These are phyloP conservation scores for Botrytis squamosa DNA, from an alignment of 2,329 filamentous ascomycete genomes.

Conservation along the genomic window DNA sequence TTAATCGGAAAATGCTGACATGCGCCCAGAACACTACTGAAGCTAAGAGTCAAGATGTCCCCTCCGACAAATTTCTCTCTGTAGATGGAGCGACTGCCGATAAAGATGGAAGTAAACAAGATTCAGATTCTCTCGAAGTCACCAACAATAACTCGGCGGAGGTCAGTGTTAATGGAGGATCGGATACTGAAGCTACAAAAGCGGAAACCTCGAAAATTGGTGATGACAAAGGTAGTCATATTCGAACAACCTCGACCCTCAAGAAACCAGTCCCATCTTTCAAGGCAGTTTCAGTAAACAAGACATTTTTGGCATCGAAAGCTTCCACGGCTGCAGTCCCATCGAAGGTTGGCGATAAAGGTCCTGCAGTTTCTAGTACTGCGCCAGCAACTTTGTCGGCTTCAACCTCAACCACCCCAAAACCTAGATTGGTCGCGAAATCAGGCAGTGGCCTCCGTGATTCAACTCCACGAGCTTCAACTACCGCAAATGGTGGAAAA, in stretches of 20 bases:
- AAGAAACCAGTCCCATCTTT: slow-evolving; percentile 73
- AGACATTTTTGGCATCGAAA: slow-evolving; percentile 78
- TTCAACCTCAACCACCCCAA: slow-evolving; percentile 50
- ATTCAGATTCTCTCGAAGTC: slow-evolving; percentile 57
- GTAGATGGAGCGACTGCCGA: slow-evolving; percentile 49
- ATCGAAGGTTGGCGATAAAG: slow-evolving; percentile 53
- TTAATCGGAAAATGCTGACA: slow-evolving; percentile 27
- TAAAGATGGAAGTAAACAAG: slow-evolving; percentile 53
- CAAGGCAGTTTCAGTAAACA: slow-evolving; percentile 83
- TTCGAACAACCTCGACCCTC: slow-evolving; percentile 56
- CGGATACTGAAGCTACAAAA: slow-evolving; percentile 72
- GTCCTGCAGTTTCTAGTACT: slow-evolving; percentile 15
- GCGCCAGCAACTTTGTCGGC: slow-evolving; percentile 42
- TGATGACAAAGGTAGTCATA: slow-evolving; percentile 58
- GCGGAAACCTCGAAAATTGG: slow-evolving; percentile 53
- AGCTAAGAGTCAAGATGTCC: slow-evolving; percentile 51
- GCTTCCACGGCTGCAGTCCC: slow-evolving; percentile 46
- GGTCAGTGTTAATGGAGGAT: slow-evolving; percentile 70
- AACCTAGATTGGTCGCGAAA: slow-evolving; percentile 75
- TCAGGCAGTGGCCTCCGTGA: slow-evolving; percentile 61
- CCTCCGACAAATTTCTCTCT: slow-evolving; percentile 39
- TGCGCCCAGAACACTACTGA: slow-evolving; percentile 43
- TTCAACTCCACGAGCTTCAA: slow-evolving; percentile 46
- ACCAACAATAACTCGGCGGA: slow-evolving; percentile 61
- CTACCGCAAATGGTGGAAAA: slow-evolving; percentile 55